Evolutionary conservation across 2,329 filamentous ascomycete species (phyloP).

Genomic region (Ophiosphaerella herpotricha): DNA sequence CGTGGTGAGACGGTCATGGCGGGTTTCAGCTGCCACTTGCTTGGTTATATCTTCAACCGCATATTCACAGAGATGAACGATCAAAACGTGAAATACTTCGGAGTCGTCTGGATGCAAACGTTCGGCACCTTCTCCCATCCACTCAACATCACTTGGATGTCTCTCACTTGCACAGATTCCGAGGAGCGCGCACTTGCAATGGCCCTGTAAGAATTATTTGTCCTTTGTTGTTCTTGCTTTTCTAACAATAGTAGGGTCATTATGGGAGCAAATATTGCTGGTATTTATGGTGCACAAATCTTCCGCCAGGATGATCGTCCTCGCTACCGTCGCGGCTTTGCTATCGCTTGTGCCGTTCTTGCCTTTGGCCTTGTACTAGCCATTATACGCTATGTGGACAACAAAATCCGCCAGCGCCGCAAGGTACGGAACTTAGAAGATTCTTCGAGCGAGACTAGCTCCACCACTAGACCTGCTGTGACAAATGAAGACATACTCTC

Average conservation of each 20-base stretch:
- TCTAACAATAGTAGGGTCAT: constrained; percentile 52
- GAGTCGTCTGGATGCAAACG: constrained; percentile 60
- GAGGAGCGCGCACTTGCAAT: constrained; percentile 64
- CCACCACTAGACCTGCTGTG: too few relatives aligned
- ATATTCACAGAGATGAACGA: constrained; percentile 49
- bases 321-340: constrained; percentile 58
- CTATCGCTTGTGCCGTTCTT: constrained; percentile 52
- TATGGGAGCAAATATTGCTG: constrained; percentile 66
- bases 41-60: constrained; percentile 61
- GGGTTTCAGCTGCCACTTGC: constrained; percentile 51
- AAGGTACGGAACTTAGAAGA: constrained; percentile 13
- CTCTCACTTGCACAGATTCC: constrained; percentile 59
- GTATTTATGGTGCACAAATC: constrained; percentile 65
- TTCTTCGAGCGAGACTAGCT: neutral
- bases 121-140: constrained; percentile 62
- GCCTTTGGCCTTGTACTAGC: constrained; percentile 51
- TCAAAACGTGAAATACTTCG: constrained; percentile 57
- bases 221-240: neutral
- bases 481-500: too few relatives aligned
- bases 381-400: constrained; percentile 52
- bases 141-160: constrained; percentile 66
- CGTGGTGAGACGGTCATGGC: constrained; percentile 60
- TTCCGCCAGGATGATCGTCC: constrained; percentile 60
- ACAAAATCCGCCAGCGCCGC: constrained; percentile 27
- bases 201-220: constrained; percentile 52